These are phyloP conservation scores for Paecilomyces fulvus DNA, from an alignment of 2,329 filamentous ascomycete genomes.

Conservation along the genomic window DNA sequence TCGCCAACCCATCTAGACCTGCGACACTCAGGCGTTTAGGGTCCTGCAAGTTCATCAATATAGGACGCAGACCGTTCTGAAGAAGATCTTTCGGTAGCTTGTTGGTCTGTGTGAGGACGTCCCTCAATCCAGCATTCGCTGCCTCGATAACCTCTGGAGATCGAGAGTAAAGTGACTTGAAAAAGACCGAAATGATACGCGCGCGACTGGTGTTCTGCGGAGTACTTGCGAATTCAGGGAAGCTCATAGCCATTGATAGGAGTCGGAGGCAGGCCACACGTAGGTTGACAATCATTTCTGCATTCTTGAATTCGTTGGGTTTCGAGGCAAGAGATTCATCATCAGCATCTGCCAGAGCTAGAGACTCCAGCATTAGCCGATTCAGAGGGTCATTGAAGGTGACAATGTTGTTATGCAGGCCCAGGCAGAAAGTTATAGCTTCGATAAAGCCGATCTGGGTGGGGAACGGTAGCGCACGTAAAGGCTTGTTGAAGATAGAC, in stretches of 20 bases:
- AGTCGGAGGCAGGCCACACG: constrained; percentile 90
- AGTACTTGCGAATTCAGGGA: constrained; percentile 79
- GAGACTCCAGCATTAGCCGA: constrained; percentile 81
- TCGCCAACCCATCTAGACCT: constrained; percentile 82
- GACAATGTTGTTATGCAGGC: constrained; percentile 79
- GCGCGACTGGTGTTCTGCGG: constrained; percentile 55
- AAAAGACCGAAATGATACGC: constrained; percentile 87
- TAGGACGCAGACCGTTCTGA: constrained; percentile 85
- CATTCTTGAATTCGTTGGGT: constrained; percentile 87
- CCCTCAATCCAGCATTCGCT: constrained; percentile 81
- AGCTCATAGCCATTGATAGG: constrained; percentile 84
- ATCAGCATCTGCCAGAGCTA: constrained; percentile 87
- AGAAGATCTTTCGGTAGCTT: constrained; percentile 93
- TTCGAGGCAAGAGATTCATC: constrained; percentile 91
- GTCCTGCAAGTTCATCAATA: constrained; percentile 94
- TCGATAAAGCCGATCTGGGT: constrained; percentile 98
- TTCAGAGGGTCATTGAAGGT: constrained; percentile 88
- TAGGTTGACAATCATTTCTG: constrained; percentile 84
- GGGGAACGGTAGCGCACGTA: constrained; percentile 84
- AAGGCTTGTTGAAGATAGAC: constrained; percentile 89
- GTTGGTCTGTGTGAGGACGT: constrained; percentile 77
- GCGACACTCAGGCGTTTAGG: constrained; percentile 81
- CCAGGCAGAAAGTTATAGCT: constrained; percentile 90
- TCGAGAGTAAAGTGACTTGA: constrained; percentile 93
- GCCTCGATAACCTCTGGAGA: constrained; percentile 88